Evolutionary conservation across 495 filamentous ascomycete genomes (phyloP), one percentile per base, ranked within the genome.

Genomic region (Aspergillus nanangensis): DNA sequence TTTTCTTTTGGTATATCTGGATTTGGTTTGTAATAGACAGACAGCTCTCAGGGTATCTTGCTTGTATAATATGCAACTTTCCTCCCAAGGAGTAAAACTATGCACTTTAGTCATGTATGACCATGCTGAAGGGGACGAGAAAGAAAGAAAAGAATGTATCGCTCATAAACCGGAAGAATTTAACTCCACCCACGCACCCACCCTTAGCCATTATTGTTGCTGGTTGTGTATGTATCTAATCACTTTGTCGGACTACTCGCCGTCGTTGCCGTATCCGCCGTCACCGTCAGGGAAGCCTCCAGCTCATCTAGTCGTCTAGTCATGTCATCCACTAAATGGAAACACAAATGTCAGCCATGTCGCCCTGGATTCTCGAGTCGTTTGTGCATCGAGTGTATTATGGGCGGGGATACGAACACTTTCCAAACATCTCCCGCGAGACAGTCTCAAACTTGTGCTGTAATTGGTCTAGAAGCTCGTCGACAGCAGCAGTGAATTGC

Each of bases 271-370:
- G 61, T 19, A 14, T 57, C 56, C 17, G 29, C 31, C 35, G 32
- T 35, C 22, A 56, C 45, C 15, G 51, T 56, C 25, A 72, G 49
- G 29, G 84, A 83, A 33, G 85, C 75, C 64, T 97, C 92, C 25
- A 97, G 78, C 39, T 84, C 87, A 60, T 97, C 92, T 4, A 97
- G 67, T 14, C 92, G 84, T 48, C 84, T 76, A 10, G 88, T 84
- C 92, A 97, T 96, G 44, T 96, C 93, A 56, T 97, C 92, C 83
- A 97, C 90, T 96, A 51, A 23, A 29, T 34, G 13, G 19, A 10
- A 11, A 11, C 13, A n/a, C n/a, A n/a, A n/a, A n/a, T n/a, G n/a
- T n/a, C n/a, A n/a, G n/a, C n/a, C n/a, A n/a, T n/a, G n/a, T n/a
- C n/a, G n/a, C n/a, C n/a, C n/a, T n/a, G n/a, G n/a, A n/a, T n/a